Percentiles rank a stretch among this genome's conserved stretches.
Conservation (phyloP, 768 basidiomycete species). For the Boletus coccyginus region DNA sequence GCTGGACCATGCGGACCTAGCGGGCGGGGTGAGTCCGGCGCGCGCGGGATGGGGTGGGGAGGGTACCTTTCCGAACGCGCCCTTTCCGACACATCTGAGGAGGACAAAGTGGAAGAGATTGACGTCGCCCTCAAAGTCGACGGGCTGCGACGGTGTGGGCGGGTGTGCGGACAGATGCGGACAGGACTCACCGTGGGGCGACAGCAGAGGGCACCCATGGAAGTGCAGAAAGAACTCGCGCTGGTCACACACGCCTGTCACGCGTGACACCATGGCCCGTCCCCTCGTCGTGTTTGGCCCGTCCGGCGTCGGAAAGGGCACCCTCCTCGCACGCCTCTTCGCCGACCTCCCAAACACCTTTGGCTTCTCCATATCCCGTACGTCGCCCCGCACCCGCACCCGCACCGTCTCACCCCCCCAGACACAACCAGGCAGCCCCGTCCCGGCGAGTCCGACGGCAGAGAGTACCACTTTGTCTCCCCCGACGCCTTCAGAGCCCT, state of each 20-base stretch:
- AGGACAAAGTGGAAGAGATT: conserved; percentile 97
- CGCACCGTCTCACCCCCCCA: conserved; percentile 25
- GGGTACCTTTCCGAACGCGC: conserved; percentile 93
- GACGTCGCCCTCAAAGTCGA: conserved; percentile 94
- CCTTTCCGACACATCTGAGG: conserved; percentile 94
- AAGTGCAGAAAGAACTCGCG: conserved; percentile 3
- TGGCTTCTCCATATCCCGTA: conserved; percentile 92
- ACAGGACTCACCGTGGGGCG: conserved; percentile 60
- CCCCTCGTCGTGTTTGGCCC: conserved; percentile 90
- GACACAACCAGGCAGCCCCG: conserved; percentile 90
- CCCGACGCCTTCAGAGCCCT: conserved; percentile 69
- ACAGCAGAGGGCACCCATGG: conserved; percentile 82
- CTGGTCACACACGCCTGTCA: background rate
- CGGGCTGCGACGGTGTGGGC: conserved; percentile 52
- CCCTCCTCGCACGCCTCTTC: conserved; percentile 81
- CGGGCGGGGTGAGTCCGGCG: conserved; percentile 6
- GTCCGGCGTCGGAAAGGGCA: conserved; percentile 93
- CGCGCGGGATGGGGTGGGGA: background rate
- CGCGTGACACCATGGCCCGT: background rate
- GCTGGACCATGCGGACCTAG: conserved; percentile 98
- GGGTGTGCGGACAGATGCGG: background rate
- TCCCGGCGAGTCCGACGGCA: conserved; percentile 77
- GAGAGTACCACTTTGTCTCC: conserved; percentile 84
- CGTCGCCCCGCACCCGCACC: background rate
- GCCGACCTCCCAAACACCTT: conserved; percentile 78